These are phyloP conservation scores for Sordaria brevicollis DNA, from an alignment of 495 filamentous ascomycete species.

Conservation along the genomic window DNA sequence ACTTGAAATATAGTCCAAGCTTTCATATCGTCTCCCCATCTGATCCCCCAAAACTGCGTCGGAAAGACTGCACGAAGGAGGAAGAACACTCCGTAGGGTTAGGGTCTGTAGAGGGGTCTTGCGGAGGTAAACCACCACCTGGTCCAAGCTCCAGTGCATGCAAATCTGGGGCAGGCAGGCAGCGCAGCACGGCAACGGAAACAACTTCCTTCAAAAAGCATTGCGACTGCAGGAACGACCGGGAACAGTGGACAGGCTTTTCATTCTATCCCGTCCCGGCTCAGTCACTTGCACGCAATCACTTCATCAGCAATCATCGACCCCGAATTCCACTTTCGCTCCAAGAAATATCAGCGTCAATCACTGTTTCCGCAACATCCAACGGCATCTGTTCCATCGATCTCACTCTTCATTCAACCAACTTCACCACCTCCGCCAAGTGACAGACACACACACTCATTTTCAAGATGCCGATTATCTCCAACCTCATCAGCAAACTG, in stretches of 20 bases:
- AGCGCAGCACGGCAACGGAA: not conserved
- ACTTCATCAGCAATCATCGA: not conserved
- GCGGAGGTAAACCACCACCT: not conserved
- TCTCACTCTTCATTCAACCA: not conserved
- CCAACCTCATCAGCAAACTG: constrained; percentile 1
- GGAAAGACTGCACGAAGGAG: not conserved
- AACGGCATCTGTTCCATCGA: not conserved
- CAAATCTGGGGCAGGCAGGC: not conserved
- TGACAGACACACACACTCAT: not conserved
- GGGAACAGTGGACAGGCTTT: not conserved
- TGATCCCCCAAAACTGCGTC: not conserved
- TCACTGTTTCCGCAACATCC: not conserved
- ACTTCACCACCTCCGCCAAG: not conserved
- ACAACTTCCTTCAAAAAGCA: not conserved
- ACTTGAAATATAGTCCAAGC: not conserved
- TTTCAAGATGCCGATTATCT: constrained; percentile 5
- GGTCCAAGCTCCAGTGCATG: not conserved
- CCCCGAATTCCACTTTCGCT: not conserved
- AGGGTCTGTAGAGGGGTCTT: not conserved
- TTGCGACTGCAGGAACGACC: not conserved
- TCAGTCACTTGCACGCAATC: not conserved
- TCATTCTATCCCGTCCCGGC: not conserved
- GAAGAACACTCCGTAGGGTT: not conserved
- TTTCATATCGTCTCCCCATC: not conserved
- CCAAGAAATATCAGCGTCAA: not conserved